Percentiles rank a stretch among this genome's conserved stretches.
These are phyloP conservation scores for Cicer judaicum DNA, from an alignment of 306 rosid species.

Conservation along the genomic window DNA sequence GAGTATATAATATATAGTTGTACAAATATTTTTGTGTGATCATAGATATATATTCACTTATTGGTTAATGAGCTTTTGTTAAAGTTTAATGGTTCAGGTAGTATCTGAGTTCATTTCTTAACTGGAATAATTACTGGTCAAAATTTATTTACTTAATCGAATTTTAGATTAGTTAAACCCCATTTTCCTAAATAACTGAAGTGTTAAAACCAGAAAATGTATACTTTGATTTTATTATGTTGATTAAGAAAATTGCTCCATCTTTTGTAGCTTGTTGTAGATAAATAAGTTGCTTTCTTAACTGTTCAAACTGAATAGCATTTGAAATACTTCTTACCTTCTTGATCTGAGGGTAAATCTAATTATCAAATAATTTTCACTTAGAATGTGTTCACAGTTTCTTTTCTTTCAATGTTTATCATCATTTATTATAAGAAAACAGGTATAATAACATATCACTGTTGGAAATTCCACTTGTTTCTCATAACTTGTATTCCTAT, in stretches of 20 bases:
- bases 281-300: background rate
- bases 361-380: background rate
- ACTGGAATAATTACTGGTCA: background rate
- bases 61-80: no score
- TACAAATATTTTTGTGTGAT: no score
- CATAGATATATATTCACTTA: no score
- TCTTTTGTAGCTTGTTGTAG: slow-evolving; percentile 5
- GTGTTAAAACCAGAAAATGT: background rate
- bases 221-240: background rate
- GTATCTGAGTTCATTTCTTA: background rate
- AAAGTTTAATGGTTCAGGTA: background rate
- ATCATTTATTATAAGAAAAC: background rate
- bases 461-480: slow-evolving; percentile 23
- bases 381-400: no score
- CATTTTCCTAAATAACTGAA: background rate
- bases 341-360: background rate
- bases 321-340: background rate
- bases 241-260: background rate
- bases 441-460: background rate
- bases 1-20: no score
- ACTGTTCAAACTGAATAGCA: background rate
- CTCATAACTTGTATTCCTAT: slow-evolving; percentile 8
- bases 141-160: background rate
- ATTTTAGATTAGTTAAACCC: background rate
- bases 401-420: no score